These are phyloP conservation scores for Curvularia verruculosa DNA, from an alignment of 2,329 filamentous ascomycete species.

Conservation along the genomic window DNA sequence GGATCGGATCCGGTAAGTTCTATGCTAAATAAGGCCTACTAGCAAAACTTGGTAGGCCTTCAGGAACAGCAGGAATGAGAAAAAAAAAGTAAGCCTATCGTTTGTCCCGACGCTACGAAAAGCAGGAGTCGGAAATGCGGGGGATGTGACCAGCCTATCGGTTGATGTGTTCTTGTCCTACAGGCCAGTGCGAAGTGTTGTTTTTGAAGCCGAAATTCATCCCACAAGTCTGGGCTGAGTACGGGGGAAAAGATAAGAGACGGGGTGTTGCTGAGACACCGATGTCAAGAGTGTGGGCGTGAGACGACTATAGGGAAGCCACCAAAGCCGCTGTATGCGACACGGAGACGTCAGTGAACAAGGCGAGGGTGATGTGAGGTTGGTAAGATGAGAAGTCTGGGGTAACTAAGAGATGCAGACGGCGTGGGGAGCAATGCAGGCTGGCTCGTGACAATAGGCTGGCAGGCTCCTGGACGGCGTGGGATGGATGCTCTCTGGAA, in stretches of 20 bases:
- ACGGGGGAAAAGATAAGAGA: background rate
- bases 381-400: conserved; percentile 26
- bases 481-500: conserved; percentile 34
- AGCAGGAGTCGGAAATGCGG: conserved; percentile 39
- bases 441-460: conserved; percentile 36
- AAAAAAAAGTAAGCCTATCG: conserved; percentile 37
- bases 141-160: conserved; percentile 34
- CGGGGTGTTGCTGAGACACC: background rate
- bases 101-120: conserved; percentile 16
- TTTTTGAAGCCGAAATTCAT: conserved; percentile 53
- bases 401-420: conserved; percentile 33
- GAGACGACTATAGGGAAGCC: background rate
- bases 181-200: conserved; percentile 51
- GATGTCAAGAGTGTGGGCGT: background rate
- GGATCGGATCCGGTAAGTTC: conserved; percentile 27
- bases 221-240: conserved; percentile 26
- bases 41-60: conserved; percentile 26
- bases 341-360: conserved; percentile 19
- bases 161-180: conserved; percentile 55
- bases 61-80: conserved; percentile 23
- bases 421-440: conserved; percentile 36
- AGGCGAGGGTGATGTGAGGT: conserved; percentile 13
- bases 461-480: conserved; percentile 24
- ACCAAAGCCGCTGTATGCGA: conserved; percentile 24
- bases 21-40: conserved; percentile 36